These are phyloP conservation scores for Pilaira anomala DNA, from an alignment of 192 early-diverging fungal genomes.

Conservation along the genomic window DNA sequence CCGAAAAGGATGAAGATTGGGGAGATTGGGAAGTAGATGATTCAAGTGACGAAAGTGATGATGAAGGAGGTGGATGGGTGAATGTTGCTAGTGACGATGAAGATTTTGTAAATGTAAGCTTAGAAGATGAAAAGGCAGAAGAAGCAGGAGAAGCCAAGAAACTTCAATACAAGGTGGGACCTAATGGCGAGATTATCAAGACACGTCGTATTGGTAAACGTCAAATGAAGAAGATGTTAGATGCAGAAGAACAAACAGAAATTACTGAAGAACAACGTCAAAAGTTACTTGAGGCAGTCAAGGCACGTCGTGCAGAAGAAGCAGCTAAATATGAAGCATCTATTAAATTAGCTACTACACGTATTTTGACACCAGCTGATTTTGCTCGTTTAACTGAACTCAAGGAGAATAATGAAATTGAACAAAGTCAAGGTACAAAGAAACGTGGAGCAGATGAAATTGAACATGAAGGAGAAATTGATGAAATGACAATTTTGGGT, in stretches of 20 bases:
- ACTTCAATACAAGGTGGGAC: constrained; percentile 3
- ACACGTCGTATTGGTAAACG: constrained; percentile 43
- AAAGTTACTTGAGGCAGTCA: constrained; percentile 39
- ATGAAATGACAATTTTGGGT: constrained; percentile 47
- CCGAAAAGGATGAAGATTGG: constrained; percentile 44
- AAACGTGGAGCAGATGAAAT: constrained; percentile 21
- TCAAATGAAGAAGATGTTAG: constrained; percentile 41
- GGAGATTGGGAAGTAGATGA: constrained; percentile 37
- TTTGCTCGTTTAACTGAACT: constrained; percentile 82
- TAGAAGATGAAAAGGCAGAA: constrained; percentile 38
- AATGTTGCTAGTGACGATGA: constrained; percentile 35
- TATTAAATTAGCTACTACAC: constrained; percentile 45
- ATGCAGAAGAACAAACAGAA: constrained; percentile 23
- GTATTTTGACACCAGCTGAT: constrained; percentile 89
- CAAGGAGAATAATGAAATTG: constrained; percentile 62
- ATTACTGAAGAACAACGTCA: constrained; percentile 41
- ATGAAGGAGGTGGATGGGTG: constrained; percentile 39
- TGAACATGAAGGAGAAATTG: constrained; percentile 24
- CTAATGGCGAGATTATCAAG: constrained; percentile 14
- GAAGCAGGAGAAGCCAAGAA: constrained; percentile 9
- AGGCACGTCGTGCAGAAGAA: constrained; percentile 40
- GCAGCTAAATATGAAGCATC: constrained; percentile 45
- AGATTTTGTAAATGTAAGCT: constrained; percentile 33
- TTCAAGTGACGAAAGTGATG: constrained; percentile 37
- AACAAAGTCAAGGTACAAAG: constrained; percentile 24